A percentile compares a stretch with the other conserved stretches of the same genome.
These are phyloP conservation scores for Fusarium sp. DNA, from an alignment of 2,329 filamentous ascomycete species.

Conservation along the genomic window DNA sequence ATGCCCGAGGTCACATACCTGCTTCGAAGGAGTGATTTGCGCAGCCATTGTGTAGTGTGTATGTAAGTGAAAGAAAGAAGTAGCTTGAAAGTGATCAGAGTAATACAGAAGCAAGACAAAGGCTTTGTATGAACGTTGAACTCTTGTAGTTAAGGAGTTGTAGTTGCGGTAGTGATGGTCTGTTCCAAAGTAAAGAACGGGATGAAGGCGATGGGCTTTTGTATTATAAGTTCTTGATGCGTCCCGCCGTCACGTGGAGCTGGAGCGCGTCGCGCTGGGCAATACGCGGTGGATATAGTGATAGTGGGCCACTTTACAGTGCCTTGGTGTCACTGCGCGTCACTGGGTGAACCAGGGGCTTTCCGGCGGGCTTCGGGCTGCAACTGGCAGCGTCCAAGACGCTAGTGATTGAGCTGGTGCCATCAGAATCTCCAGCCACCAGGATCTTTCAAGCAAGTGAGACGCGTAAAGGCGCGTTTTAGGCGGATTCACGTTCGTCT, in stretches of 20 bases:
- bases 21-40: slow-evolving; percentile 74
- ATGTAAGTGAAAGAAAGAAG: slow-evolving; percentile 14
- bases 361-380: slow-evolving; percentile 35
- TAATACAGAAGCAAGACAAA: slow-evolving; percentile 33
- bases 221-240: slow-evolving; percentile 54
- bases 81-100: slow-evolving; percentile 14
- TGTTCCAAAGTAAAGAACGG: slow-evolving; percentile 37
- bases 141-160: slow-evolving; percentile 35
- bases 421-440: slow-evolving; percentile 43
- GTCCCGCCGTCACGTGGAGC: slow-evolving; percentile 54
- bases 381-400: slow-evolving; percentile 31
- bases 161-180: slow-evolving; percentile 50
- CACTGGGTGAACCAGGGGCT: slow-evolving; percentile 43
- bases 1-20: slow-evolving; percentile 58
- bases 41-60: slow-evolving; percentile 74
- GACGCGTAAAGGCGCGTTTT: slow-evolving; percentile 46
- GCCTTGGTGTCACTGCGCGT: slow-evolving; percentile 37
- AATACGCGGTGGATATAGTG: slow-evolving; percentile 42
- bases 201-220: slow-evolving; percentile 55
- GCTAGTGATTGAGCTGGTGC: slow-evolving; percentile 34
- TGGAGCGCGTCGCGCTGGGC: slow-evolving; percentile 54
- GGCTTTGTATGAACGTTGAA: slow-evolving; percentile 40
- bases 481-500: slow-evolving; percentile 36
- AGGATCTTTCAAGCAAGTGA: slow-evolving; percentile 38
- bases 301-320: slow-evolving; percentile 44